These are phyloP conservation scores for Paracorniculantispora psalliotae DNA, from an alignment of 2,329 filamentous ascomycete species.

Conservation along the genomic window DNA sequence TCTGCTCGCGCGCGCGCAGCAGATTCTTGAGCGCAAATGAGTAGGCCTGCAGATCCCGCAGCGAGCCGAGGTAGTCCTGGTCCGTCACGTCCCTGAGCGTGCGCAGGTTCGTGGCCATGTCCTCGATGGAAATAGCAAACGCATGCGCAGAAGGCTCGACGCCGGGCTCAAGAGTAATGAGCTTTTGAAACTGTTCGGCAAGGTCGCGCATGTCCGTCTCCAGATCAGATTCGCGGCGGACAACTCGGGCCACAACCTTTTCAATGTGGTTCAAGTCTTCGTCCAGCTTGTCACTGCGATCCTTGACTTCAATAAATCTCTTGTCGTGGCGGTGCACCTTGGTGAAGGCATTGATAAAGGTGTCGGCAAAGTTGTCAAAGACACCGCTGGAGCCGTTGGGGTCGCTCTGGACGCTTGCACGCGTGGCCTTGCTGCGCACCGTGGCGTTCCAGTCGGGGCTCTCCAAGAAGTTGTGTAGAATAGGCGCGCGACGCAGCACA, in stretches of 20 bases:
- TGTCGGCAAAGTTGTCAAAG: conserved; percentile 93
- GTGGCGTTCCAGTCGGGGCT: conserved; percentile 94
- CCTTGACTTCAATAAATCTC: conserved; percentile 88
- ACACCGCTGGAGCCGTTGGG: conserved; percentile 58
- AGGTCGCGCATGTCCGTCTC: conserved; percentile 86
- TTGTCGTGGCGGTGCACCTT: conserved; percentile 95
- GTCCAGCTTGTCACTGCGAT: conserved; percentile 88
- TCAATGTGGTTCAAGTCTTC: conserved; percentile 91
- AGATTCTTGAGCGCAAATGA: conserved; percentile 80
- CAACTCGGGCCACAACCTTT: conserved; percentile 90
- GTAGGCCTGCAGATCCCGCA: conserved; percentile 95
- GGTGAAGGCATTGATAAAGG: conserved; percentile 93
- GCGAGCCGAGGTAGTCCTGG: conserved; percentile 86
- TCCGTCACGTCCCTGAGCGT: conserved; percentile 87
- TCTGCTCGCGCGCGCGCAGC: conserved; percentile 90
- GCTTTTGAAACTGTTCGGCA: conserved; percentile 89
- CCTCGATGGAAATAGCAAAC: conserved; percentile 81
- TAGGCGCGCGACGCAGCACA: conserved; percentile 73
- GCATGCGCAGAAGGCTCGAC: conserved; percentile 77
- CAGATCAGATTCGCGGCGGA: conserved; percentile 79
- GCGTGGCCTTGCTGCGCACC: conserved; percentile 72
- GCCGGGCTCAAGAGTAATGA: conserved; percentile 82
- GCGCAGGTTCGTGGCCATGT: conserved; percentile 73
- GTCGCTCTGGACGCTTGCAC: conserved; percentile 51
- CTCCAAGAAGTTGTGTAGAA: conserved; percentile 88